Evolutionary conservation across 768 basidiomycete species (phyloP).

Genomic region (Lentinus tigrinus): DNA sequence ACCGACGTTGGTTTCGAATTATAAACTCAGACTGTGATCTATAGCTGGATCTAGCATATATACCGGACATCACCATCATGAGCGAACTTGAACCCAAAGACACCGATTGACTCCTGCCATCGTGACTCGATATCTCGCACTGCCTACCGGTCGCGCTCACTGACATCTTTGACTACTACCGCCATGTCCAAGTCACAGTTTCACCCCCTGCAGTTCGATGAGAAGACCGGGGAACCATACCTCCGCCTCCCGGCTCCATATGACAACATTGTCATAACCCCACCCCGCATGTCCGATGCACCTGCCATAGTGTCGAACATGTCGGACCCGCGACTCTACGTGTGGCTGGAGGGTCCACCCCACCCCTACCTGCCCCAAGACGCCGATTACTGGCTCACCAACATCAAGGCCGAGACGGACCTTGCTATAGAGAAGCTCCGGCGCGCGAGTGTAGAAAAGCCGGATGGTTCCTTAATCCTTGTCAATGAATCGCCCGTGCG

Average conservation of each 20-base stretch:
- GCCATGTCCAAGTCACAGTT: constrained; percentile 24
- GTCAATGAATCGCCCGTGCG: constrained; percentile 50
- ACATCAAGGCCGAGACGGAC: constrained; percentile 31
- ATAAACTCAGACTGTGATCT: not conserved
- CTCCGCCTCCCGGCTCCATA: constrained; percentile 51
- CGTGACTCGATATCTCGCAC: not conserved
- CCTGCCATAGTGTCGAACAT: constrained; percentile 36
- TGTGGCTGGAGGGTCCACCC: constrained; percentile 47
- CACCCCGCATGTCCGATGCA: constrained; percentile 49
- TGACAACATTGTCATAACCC: constrained; percentile 57
- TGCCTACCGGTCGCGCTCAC: not conserved
- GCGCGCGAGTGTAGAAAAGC: constrained; percentile 18
- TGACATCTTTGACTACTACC: not conserved
- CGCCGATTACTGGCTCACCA: constrained; percentile 39
- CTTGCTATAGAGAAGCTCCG: constrained; percentile 32
- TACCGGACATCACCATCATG: no score
- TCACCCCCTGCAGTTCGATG: constrained; percentile 34
- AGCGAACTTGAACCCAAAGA: no score
- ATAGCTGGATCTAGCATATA: not conserved
- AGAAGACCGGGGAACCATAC: constrained; percentile 45
- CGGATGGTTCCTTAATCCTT: constrained; percentile 26
- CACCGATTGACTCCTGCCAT: not conserved
- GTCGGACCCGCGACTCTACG: constrained; percentile 49
- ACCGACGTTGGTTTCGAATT: no score
- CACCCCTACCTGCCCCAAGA: constrained; percentile 50